Evolutionary conservation across 2,329 filamentous ascomycete species (phyloP).

Genomic region (Aspergillus neotritici): DNA sequence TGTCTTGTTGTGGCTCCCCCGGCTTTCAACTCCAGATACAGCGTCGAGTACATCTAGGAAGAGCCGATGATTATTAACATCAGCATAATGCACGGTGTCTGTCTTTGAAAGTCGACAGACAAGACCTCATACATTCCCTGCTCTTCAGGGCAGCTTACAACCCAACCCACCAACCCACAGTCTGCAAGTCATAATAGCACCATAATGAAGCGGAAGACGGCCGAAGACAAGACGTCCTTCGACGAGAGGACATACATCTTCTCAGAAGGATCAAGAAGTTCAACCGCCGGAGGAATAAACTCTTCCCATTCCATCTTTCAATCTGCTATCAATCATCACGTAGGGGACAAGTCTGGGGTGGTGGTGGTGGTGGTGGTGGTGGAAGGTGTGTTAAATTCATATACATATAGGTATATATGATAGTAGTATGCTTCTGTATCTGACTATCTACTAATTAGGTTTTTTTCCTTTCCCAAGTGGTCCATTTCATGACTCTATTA

Average conservation of each 20-base stretch:
- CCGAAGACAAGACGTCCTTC: slow-evolving; percentile 1
- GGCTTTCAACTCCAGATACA: neutral
- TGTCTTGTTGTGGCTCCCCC: neutral
- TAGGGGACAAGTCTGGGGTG: slow-evolving; percentile 13
- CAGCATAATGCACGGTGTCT: slow-evolving; percentile 9
- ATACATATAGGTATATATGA: too few species aligned
- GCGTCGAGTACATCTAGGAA: slow-evolving; percentile 1
- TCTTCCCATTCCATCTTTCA: neutral
- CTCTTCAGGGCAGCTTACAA: neutral
- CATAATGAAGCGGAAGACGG: slow-evolving; percentile 8
- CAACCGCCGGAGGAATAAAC: slow-evolving; percentile 1
- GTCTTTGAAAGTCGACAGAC: slow-evolving; percentile 2
- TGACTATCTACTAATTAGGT: too few species aligned
- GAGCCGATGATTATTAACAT: slow-evolving; percentile 5
- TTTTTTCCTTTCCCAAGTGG: too few species aligned
- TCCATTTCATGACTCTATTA: too few species aligned
- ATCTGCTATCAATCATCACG: too few species aligned
- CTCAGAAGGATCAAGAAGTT: neutral
- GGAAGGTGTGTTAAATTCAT: too few species aligned
- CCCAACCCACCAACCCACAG: slow-evolving; percentile 1
- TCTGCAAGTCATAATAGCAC: slow-evolving; percentile 1
- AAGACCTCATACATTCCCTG: neutral
- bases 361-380: slow-evolving; percentile 18
- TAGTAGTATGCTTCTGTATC: too few species aligned
- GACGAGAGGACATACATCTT: neutral